A percentile compares a stretch with the other conserved stretches of the same genome.
Evolutionary conservation across 306 rosid species (phyloP).

Genomic region (Rubus idaeus): DNA sequence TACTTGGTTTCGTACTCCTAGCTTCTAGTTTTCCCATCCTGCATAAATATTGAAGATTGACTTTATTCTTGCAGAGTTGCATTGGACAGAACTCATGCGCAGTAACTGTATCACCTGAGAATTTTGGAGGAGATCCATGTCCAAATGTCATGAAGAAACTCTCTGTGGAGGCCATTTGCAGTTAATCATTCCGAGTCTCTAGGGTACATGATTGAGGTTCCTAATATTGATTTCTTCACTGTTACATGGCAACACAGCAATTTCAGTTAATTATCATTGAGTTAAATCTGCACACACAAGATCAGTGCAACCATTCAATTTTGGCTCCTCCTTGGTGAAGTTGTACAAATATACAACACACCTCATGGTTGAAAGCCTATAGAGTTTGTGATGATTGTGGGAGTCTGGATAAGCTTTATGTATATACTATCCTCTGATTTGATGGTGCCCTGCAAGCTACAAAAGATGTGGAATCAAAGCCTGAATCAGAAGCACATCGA

Average conservation of each 20-base stretch:
- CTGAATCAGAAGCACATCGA: conserved; percentile 53
- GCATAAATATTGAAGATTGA: conserved; percentile 1
- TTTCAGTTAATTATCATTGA: conserved; percentile 18
- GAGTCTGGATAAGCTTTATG: conserved; percentile 27
- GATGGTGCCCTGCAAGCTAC: conserved; percentile 38
- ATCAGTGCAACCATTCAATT: conserved; percentile 48
- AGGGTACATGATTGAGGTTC: conserved; percentile 23
- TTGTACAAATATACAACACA: conserved; percentile 85
- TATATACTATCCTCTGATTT: conserved; percentile 32
- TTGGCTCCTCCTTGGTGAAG: conserved; percentile 81
- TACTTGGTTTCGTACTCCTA: neutral
- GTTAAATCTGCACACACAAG: conserved; percentile 32
- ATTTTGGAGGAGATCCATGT: conserved; percentile 98
- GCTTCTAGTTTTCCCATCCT: neutral
- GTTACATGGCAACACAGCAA: conserved; percentile 19
- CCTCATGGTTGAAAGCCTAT: conserved; percentile 57
- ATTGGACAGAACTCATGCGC: conserved; percentile 77
- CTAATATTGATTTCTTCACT: conserved; percentile 20
- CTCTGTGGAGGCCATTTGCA: conserved; percentile 86
- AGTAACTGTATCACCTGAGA: conserved; percentile 72
- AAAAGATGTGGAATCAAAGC: conserved; percentile 19
- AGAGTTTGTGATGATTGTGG: conserved; percentile 48
- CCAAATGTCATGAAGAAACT: conserved; percentile 92
- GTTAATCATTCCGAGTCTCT: conserved; percentile 46
- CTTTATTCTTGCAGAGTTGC: conserved; percentile 67